phyloP scores from a whole-genome alignment of 805 yeast genomes.

The Ascoidea rubescens region DNA sequence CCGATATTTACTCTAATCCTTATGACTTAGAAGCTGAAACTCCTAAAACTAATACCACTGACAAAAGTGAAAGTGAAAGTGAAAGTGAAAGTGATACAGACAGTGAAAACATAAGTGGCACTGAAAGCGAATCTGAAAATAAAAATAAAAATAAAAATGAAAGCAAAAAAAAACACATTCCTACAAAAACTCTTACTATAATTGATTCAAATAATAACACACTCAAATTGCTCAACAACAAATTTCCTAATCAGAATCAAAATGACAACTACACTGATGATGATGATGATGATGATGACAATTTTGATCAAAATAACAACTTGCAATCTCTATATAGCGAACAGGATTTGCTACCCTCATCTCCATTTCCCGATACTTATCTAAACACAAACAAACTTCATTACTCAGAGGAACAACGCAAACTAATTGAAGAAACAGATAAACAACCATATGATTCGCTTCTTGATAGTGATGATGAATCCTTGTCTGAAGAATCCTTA shows the following conservation, averaged over 20 bases:
- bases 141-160: too few species aligned
- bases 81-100: background rate
- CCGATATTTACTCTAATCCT: background rate
- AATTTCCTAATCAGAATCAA: too few species aligned
- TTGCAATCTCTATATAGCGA: conserved; percentile 12
- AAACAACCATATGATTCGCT: background rate
- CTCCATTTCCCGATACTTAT: conserved; percentile 17
- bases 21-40: background rate
- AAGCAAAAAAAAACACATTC: too few species aligned
- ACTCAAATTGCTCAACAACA: too few species aligned
- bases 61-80: background rate
- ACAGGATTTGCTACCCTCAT: conserved; percentile 26
- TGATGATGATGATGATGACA: conserved; percentile 6
- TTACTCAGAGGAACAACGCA: background rate
- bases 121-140: conserved; percentile 7
- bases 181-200: too few species aligned
- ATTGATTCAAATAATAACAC: too few species aligned
- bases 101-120: too few species aligned
- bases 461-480: conserved; percentile 9
- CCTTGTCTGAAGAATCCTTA: conserved; percentile 11
- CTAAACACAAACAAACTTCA: conserved; percentile 1
- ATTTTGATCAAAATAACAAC: conserved; percentile 8
- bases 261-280: conserved; percentile 4
- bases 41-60: background rate
- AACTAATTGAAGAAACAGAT: background rate